These are phyloP conservation scores for Neonectria faginata DNA, from an alignment of 2,329 filamentous ascomycete species.

Conservation along the genomic window DNA sequence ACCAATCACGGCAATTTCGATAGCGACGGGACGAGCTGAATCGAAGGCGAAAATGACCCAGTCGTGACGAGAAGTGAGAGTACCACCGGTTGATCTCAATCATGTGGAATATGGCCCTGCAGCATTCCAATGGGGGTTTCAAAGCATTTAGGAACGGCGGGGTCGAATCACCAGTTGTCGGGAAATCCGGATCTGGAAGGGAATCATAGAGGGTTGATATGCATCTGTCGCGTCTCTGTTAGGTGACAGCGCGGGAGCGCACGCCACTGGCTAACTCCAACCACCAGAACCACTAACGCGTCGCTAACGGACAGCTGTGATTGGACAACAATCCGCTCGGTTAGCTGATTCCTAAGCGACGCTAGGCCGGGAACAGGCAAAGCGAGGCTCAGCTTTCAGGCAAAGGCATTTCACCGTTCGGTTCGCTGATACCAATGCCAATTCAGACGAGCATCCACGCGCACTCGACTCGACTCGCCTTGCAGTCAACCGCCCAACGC, in stretches of 20 bases:
- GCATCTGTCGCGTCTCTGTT: slow-evolving; percentile 3
- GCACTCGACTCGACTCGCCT: slow-evolving; percentile 30
- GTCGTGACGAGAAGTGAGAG: not conserved
- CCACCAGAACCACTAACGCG: slow-evolving; percentile 4
- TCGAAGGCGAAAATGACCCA: too few relatives aligned
- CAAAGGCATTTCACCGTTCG: slow-evolving; percentile 46
- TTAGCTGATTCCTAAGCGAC: slow-evolving; percentile 37
- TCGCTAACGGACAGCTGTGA: slow-evolving; percentile 33
- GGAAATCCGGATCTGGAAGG: slow-evolving; percentile 9
- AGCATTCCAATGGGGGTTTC: not conserved
- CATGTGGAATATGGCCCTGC: not conserved
- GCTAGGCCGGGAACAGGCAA: slow-evolving; percentile 49
- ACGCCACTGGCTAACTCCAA: not conserved
- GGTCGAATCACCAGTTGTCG: slow-evolving; percentile 3
- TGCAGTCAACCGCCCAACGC: slow-evolving; percentile 46
- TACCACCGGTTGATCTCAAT: not conserved
- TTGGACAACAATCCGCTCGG: slow-evolving; percentile 38
- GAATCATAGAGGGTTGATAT: slow-evolving; percentile 16
- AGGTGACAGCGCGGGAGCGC: not conserved
- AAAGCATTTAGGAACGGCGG: not conserved
- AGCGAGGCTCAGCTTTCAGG: slow-evolving; percentile 40
- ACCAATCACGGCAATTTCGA: not conserved
- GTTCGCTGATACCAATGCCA: slow-evolving; percentile 49
- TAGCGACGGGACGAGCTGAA: not conserved
- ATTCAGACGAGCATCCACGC: slow-evolving; percentile 47